phyloP scores from a whole-genome alignment of 495 filamentous ascomycete genomes.

The Platismatia glauca region DNA sequence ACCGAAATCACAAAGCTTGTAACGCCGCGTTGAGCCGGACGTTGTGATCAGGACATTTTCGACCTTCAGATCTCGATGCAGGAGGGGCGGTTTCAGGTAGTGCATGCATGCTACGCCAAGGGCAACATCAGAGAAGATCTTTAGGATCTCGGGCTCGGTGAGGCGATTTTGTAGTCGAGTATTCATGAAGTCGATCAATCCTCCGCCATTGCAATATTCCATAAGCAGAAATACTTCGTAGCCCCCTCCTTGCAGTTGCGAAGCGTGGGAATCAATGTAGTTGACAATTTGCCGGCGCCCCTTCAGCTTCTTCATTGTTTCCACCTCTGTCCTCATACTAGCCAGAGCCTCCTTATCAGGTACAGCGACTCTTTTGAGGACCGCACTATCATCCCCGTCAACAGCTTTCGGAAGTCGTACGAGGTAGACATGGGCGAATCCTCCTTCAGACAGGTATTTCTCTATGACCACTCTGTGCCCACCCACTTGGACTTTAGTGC shows the following conservation, averaged over 20 bases:
- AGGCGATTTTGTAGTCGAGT: conserved; percentile 91
- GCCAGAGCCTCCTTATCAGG: conserved; percentile 89
- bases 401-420: conserved; percentile 72
- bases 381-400: conserved; percentile 75
- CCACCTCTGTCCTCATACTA: conserved; percentile 95
- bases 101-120: conserved; percentile 99
- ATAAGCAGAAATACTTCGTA: conserved; percentile 98
- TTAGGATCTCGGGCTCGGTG: conserved; percentile 93
- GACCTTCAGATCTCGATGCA: conserved; percentile 94
- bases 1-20: conserved; percentile 98
- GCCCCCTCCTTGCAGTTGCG: conserved; percentile 80
- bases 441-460: conserved; percentile 96
- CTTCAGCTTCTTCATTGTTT: conserved; percentile 98
- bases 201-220: conserved; percentile 81
- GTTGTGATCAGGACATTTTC: conserved; percentile 92
- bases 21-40: conserved; percentile 49
- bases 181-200: conserved; percentile 99
- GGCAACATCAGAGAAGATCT: conserved; percentile 91
- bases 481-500: conserved; percentile 93
- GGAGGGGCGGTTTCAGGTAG: conserved; percentile 85
- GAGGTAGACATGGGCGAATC: conserved; percentile 96
- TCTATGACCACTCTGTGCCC: conserved; percentile 90
- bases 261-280: conserved; percentile 96
- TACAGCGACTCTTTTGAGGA: conserved; percentile 95
- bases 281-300: conserved; percentile 93